Evolutionary conservation across 192 early-diverging fungal genomes (phyloP).

Genomic region (Podila verticillata): DNA sequence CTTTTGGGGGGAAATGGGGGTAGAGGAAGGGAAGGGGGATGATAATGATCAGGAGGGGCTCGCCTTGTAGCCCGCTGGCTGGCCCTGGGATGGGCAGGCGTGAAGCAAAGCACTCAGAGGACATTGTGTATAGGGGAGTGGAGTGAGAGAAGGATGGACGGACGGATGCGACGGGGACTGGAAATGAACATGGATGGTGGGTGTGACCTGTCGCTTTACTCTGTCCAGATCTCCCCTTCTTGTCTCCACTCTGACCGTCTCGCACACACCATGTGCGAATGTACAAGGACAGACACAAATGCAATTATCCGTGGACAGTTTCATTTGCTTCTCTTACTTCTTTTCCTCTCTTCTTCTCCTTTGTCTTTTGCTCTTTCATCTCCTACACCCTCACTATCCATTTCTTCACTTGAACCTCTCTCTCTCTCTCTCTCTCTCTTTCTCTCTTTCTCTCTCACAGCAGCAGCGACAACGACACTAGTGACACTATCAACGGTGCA

Average conservation of each 20-base stretch:
- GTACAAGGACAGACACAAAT: no score
- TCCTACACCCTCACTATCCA: neutral
- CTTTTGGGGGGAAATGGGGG: no score
- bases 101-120: no score
- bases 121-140: no score
- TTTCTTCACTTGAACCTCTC: neutral
- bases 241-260: no score
- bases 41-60: no score
- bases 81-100: no score
- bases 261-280: no score
- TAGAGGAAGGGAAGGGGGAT: no score
- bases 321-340: conserved; percentile 8
- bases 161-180: neutral
- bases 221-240: no score
- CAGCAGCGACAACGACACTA: neutral
- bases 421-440: neutral
- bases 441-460: neutral
- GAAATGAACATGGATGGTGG: neutral
- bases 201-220: neutral
- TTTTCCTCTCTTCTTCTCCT: conserved; percentile 9
- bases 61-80: no score
- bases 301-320: no score
- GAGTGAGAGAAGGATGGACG: neutral
- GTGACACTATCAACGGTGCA: neutral
- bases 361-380: neutral